A percentile compares a stretch with the other conserved stretches of the same genome.
Conservation (phyloP, 2,329 filamentous ascomycete genomes). For the Fusarium clavum region DNA sequence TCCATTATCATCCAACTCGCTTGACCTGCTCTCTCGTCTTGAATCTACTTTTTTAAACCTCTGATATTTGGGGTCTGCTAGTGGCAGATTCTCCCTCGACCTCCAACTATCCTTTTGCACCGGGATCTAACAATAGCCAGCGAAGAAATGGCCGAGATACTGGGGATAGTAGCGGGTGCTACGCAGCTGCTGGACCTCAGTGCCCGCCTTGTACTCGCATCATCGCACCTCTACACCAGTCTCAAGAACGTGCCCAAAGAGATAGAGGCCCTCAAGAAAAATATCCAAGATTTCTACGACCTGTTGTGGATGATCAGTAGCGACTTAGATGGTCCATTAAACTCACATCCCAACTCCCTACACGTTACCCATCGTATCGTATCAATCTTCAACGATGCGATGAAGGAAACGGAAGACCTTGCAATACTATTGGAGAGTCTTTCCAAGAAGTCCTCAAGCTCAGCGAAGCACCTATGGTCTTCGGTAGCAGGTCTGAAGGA, state of each 20-base stretch:
- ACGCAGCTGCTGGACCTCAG: background rate
- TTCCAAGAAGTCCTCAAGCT: fast-evolving
- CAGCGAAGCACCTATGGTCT: fast-evolving
- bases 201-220: background rate
- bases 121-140: no score
- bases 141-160: no score
- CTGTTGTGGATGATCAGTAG: background rate
- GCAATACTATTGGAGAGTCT: fast-evolving
- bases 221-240: background rate
- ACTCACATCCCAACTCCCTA: background rate
- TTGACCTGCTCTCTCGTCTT: no score
- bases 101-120: no score
- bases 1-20: no score
- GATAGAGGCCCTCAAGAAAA: fast-evolving
- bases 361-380: background rate
- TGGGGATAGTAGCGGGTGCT: background rate
- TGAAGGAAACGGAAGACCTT: background rate
- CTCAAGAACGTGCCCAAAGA: fast-evolving
- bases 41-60: no score
- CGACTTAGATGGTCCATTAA: fast-evolving
- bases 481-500: background rate
- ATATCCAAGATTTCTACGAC: fast-evolving
- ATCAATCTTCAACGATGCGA: background rate
- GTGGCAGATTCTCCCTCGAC: no score
- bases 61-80: no score